Evolutionary conservation across 179 eudicot genomes (phyloP).

Genomic region (Corrigiola litoralis): DNA sequence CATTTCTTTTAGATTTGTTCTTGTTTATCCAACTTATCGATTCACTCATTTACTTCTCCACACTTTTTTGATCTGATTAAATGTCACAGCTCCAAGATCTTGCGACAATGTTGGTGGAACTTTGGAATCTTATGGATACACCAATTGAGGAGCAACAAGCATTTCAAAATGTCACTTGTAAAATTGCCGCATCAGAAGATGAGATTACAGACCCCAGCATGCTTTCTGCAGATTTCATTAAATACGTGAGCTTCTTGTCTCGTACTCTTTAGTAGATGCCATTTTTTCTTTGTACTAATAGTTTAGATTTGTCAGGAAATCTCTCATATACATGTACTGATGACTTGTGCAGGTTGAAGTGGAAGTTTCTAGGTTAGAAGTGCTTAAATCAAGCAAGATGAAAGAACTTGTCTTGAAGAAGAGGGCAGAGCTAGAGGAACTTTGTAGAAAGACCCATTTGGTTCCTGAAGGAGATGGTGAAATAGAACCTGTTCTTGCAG

Average conservation of each 20-base stretch:
- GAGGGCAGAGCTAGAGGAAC: slow-evolving; percentile 79
- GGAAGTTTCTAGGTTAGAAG: slow-evolving; percentile 78
- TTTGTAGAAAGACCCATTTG: slow-evolving; percentile 83
- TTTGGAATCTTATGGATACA: slow-evolving; percentile 97
- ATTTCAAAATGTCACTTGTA: slow-evolving; percentile 79
- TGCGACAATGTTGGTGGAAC: slow-evolving; percentile 75
- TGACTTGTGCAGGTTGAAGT: slow-evolving; percentile 54
- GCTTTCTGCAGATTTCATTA: slow-evolving; percentile 67
- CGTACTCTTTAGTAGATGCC: no score
- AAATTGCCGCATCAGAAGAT: slow-evolving; percentile 85
- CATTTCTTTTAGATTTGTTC: neutral
- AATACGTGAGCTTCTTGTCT: slow-evolving; percentile 44
- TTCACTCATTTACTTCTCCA: neutral
- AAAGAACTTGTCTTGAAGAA: slow-evolving; percentile 94
- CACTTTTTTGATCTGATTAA: neutral
- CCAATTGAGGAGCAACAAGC: slow-evolving; percentile 87
- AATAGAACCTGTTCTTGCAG: slow-evolving; percentile 53
- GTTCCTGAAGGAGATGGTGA: slow-evolving; percentile 59
- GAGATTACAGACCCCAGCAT: slow-evolving; percentile 78
- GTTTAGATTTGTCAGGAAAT: neutral
- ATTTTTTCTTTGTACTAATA: neutral
- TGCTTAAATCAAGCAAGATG: slow-evolving; percentile 88
- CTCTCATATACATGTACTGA: neutral
- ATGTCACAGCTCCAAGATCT: slow-evolving; percentile 84
- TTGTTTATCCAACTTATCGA: neutral